Evolutionary conservation across 768 basidiomycete species (phyloP), one percentile per base, ranked within the genome.

Genomic region (Hemileccinum impolitum): DNA sequence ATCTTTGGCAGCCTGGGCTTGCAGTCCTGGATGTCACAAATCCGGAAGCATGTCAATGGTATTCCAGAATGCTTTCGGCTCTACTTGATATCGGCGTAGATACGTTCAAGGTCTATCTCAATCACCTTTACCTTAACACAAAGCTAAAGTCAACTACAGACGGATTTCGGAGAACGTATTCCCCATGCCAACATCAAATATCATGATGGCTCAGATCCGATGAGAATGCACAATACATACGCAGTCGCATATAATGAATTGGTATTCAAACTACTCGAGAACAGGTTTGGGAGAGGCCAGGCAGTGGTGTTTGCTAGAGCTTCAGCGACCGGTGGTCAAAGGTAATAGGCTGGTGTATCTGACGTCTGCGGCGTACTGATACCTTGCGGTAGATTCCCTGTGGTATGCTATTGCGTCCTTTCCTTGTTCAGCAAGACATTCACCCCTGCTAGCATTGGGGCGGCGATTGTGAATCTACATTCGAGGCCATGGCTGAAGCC

Each of bases 111-210:
- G 81, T 81, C 26, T 30, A 39, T 26, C 34, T 14, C 2, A 15
- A 13, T 32, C 38, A 14, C 23, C 10, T 31, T 26, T 23, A 23
- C 21, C 40, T 32, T 3, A 12, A 13, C 15, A 52, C 15, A 40
- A 32, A 23, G 23, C 45, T 39, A 39, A 42, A 23, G 40, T 31
- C 23, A 43, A 15, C 18, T 45, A 28, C 50, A 84, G 81, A 89
- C 85, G 7, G 85, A 89, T 59, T 89, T 89, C 60, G 87, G 80
- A 25, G 87, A 90, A 63, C 78, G 85, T 11, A 87, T 88, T 43
- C 86, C 86, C 1, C 85, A 87, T 59, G 67, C 79, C 1, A 72
- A 74, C 19, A 77, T 87, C 46, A 70, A 70, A 15, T 88, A 77
- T 72, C 72, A 83, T 60, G 80, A 87, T 55, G 82, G 82, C 9